Evolutionary conservation across 1,284 basidiomycete species (phyloP).

Genomic region (Malassezia cuniculi): DNA sequence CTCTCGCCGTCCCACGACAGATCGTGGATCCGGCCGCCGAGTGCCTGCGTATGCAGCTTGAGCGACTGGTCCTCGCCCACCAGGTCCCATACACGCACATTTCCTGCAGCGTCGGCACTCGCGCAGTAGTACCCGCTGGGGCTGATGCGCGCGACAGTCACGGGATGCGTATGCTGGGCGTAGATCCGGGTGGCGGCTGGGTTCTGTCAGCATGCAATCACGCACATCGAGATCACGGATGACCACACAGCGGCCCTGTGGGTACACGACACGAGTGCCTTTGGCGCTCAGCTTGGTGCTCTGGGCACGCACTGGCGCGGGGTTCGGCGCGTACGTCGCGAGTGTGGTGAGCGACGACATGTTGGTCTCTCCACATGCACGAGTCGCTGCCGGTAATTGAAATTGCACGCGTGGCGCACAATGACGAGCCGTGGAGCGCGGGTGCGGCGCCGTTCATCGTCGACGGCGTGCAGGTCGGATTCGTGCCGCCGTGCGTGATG

Average conservation of each 20-base stretch:
- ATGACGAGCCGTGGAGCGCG: conserved; percentile 35
- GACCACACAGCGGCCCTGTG: conserved; percentile 66
- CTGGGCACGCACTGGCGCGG: conserved; percentile 50
- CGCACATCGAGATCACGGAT: conserved; percentile 13
- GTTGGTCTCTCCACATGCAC: neutral
- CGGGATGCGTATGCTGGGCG: conserved; percentile 66
- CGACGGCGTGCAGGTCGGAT: conserved; percentile 34
- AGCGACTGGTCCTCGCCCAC: conserved; percentile 72
- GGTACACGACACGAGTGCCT: conserved; percentile 67
- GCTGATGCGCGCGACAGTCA: conserved; percentile 79
- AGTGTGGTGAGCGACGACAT: conserved; percentile 9
- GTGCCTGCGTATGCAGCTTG: conserved; percentile 58
- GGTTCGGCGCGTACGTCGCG: conserved; percentile 23
- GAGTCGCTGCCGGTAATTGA: conserved; percentile 1
- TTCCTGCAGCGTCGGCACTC: conserved; percentile 48
- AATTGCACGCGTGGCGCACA: conserved; percentile 7
- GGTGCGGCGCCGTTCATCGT: conserved; percentile 23
- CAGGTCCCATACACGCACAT: conserved; percentile 76
- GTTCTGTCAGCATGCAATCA: conserved; percentile 43
- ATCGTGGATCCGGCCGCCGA: conserved; percentile 78
- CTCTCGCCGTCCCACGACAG: conserved; percentile 85
- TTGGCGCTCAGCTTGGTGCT: conserved; percentile 68
- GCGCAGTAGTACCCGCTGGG: conserved; percentile 92
- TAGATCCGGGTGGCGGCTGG: conserved; percentile 49
- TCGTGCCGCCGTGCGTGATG: conserved; percentile 21